These are phyloP conservation scores for Ascochyta pisi DNA, from an alignment of 2,329 filamentous ascomycete genomes.

Conservation along the genomic window DNA sequence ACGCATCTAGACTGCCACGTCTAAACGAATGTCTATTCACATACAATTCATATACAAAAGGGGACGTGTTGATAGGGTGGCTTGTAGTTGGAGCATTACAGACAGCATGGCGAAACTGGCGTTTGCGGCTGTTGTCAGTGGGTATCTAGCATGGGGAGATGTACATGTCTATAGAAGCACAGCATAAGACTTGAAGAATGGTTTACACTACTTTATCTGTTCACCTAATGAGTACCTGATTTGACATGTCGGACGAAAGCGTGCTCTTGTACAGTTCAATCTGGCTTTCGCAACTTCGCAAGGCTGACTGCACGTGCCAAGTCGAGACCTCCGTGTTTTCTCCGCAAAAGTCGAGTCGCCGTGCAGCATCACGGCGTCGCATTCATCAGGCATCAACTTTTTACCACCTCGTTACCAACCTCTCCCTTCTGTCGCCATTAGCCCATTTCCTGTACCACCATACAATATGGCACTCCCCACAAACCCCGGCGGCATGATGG, in stretches of 20 bases:
- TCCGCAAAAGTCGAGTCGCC: constrained; percentile 44
- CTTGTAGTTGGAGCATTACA: constrained; percentile 23
- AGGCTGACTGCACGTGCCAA: constrained; percentile 12
- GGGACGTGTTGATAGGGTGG: constrained; percentile 24
- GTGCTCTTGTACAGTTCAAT: background rate
- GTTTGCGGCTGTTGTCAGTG: constrained; percentile 17
- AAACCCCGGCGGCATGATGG: constrained; percentile 31
- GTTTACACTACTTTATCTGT: background rate
- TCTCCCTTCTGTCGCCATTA: background rate
- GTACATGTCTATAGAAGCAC: constrained; percentile 13
- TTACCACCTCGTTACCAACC: background rate
- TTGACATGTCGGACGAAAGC: too few species aligned
- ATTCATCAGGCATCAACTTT: constrained; percentile 2
- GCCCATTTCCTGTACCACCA: background rate
- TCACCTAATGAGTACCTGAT: background rate
- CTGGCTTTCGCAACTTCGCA: background rate
- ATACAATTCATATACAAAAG: constrained; percentile 29
- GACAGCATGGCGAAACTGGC: constrained; percentile 11
- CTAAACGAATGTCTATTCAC: constrained; percentile 31
- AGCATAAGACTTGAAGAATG: constrained; percentile 8
- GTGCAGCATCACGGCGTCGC: constrained; percentile 4
- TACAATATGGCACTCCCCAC: constrained; percentile 44
- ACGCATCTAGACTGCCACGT: constrained; percentile 37
- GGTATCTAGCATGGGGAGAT: constrained; percentile 20
- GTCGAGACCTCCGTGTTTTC: constrained; percentile 41